These are phyloP conservation scores for Protomyces pachydermus DNA, from an alignment of 1,139 yeast genomes.

Conservation along the genomic window DNA sequence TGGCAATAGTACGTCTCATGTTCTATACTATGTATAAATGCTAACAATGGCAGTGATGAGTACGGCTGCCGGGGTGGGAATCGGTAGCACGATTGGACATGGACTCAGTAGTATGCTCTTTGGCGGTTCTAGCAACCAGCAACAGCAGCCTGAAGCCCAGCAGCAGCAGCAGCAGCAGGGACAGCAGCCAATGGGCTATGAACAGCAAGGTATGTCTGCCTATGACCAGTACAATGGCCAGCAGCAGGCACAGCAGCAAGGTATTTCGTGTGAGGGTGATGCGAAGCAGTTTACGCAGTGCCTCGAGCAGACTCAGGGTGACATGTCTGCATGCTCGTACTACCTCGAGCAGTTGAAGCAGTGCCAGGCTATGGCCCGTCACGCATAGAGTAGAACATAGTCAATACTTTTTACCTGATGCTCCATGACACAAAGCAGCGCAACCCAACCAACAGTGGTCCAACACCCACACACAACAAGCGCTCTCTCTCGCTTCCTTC, in stretches of 20 bases:
- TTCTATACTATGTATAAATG: background rate
- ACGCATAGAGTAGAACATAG: constrained; percentile 47
- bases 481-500: background rate
- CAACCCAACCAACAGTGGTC: too few relatives aligned
- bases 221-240: constrained; percentile 21
- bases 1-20: constrained; percentile 74
- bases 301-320: constrained; percentile 85
- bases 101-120: constrained; percentile 87
- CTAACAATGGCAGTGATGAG: constrained; percentile 39
- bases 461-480: background rate
- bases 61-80: constrained; percentile 99
- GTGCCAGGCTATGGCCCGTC: constrained; percentile 89
- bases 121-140: constrained; percentile 60
- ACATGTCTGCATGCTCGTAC: constrained; percentile 94
- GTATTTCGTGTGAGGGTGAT: constrained; percentile 73
- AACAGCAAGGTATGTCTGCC: constrained; percentile 50
- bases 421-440: background rate
- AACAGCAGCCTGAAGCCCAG: constrained; percentile 45
- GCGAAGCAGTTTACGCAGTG: constrained; percentile 95
- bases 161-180: constrained; percentile 36
- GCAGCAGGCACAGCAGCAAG: constrained; percentile 16
- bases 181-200: constrained; percentile 35
- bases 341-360: constrained; percentile 95
- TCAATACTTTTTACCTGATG: background rate
- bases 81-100: constrained; percentile 95